Evolutionary conservation across 1,284 basidiomycete genomes (phyloP), one percentile per base, ranked within the genome.

Genomic region (Melampsora americana): DNA sequence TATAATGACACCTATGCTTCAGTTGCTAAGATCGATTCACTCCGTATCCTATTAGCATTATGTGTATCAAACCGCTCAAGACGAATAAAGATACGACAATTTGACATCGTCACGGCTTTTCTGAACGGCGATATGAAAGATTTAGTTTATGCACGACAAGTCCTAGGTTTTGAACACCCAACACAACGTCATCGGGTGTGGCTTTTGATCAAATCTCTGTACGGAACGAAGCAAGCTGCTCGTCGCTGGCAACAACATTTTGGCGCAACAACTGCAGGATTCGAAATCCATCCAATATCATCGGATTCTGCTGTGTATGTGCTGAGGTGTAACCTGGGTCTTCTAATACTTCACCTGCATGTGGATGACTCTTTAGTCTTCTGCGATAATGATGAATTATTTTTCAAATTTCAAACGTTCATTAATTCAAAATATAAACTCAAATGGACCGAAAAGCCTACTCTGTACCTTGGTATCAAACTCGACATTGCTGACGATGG

Each of bases 161-260:
- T n/a, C n/a, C n/a, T n/a, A n/a, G n/a, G n/a, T n/a, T n/a, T n/a
- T n/a, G n/a, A n/a, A n/a, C n/a, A n/a, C n/a, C n/a, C n/a, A n/a
- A n/a, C n/a, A n/a, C n/a, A n/a, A n/a, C n/a, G n/a, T n/a, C n/a
- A n/a, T n/a, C n/a, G n/a, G n/a, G n/a, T n/a, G n/a, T n/a, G n/a
- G n/a, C n/a, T n/a, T n/a, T n/a, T n/a, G n/a, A n/a, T n/a, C n/a
- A n/a, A n/a, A n/a, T n/a, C n/a, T n/a, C n/a, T n/a, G n/a, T n/a
- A n/a, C n/a, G n/a, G n/a, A n/a, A n/a, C n/a, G n/a, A n/a, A n/a
- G n/a, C n/a, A n/a, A n/a, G n/a, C n/a, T n/a, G n/a, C n/a, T n/a
- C n/a, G n/a, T n/a, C n/a, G n/a, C n/a, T n/a, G n/a, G 62, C n/a
- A 65, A 39, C 56, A 60, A 60, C 9, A 60, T 7, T 60, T 60